Evolutionary conservation across 352 stramenopile species (phyloP).

Genomic region (Phytophthora palmivora): DNA sequence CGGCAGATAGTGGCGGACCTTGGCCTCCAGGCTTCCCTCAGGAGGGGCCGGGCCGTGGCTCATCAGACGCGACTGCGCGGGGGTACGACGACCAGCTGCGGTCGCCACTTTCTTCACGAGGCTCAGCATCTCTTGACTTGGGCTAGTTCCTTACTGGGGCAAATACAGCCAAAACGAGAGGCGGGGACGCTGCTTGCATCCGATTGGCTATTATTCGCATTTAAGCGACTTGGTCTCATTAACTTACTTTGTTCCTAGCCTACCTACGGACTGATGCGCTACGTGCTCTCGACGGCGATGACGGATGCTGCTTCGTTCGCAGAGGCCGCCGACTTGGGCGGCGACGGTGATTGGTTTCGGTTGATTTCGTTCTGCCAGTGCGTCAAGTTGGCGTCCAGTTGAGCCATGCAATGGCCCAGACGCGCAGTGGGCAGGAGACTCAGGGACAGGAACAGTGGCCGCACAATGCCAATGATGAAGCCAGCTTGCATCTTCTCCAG

Average conservation of each 20-base stretch:
- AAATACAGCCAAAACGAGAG: constrained; percentile 35
- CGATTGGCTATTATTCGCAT: constrained; percentile 27
- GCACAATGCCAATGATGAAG: constrained; percentile 95
- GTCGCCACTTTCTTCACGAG: constrained; percentile 78
- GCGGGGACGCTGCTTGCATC: neutral
- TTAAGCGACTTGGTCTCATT: neutral
- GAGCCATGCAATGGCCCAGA: constrained; percentile 66
- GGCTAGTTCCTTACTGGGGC: constrained; percentile 26
- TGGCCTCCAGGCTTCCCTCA: constrained; percentile 81
- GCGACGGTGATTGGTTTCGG: constrained; percentile 35
- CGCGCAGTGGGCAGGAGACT: constrained; percentile 58
- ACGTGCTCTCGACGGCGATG: constrained; percentile 17
- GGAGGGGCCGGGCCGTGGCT: constrained; percentile 67
- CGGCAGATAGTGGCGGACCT: constrained; percentile 85
- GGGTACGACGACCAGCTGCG: constrained; percentile 42
- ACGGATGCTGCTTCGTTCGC: constrained; percentile 15
- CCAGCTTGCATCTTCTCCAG: constrained; percentile 92
- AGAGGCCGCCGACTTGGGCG: constrained; percentile 11
- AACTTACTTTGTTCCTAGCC: constrained; percentile 14
- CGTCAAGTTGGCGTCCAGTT: constrained; percentile 70
- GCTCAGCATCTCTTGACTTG: constrained; percentile 67
- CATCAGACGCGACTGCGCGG: constrained; percentile 76
- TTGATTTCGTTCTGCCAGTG: constrained; percentile 79
- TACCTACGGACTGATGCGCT: constrained; percentile 21
- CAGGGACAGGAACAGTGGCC: constrained; percentile 74